Evolutionary conservation across 805 yeast species (phyloP), one percentile per base, ranked within the genome.

Genomic region (Candida corydali): DNA sequence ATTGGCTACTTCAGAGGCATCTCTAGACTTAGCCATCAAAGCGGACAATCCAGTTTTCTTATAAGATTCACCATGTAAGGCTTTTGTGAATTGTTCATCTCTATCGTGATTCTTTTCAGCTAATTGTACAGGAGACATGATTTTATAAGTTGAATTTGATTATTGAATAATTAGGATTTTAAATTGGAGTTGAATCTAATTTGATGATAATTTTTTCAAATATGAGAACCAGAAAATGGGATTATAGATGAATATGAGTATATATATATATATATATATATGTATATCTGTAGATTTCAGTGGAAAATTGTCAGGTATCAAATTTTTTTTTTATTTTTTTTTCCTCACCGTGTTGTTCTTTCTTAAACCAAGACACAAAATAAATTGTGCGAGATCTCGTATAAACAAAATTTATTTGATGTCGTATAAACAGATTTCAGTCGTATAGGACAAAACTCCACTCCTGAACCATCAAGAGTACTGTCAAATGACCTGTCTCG

Each of bases 51-150:
- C 98, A 26, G 79, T 67, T 50, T 73, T 75, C 39, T 75, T 57
- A 50, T 76, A 81, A 29, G 78, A 76, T 34, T 81, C 76, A 47
- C 97, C 97, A 60, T 91, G 97, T 59, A 91, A 65, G 25, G 91
- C 86, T 50, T 79, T 71, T 49, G 97, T 84, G 62, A 91, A 91
- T 36, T 80, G 73, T 48, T 75, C 69, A 61, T 83, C 93, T 47
- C 68, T 65, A 35, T 65, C 65, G 58, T 64, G 76, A 45, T 80
- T 66, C 62, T 78, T 81, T 34, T 65, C 57, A 29, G 69, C 67
- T 50, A 66, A 57, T 50, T 39, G 40, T 11, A 39, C 26, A 16
- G 40, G 35, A 17, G 43, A 32, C 43, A 39, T 39, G 3, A 19
- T 24, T 8, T 7, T 5, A 8, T 7, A 11, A 8, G 12, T 7